Evolutionary conservation across 768 basidiomycete species (phyloP).

Genomic region (Mycena crocata): DNA sequence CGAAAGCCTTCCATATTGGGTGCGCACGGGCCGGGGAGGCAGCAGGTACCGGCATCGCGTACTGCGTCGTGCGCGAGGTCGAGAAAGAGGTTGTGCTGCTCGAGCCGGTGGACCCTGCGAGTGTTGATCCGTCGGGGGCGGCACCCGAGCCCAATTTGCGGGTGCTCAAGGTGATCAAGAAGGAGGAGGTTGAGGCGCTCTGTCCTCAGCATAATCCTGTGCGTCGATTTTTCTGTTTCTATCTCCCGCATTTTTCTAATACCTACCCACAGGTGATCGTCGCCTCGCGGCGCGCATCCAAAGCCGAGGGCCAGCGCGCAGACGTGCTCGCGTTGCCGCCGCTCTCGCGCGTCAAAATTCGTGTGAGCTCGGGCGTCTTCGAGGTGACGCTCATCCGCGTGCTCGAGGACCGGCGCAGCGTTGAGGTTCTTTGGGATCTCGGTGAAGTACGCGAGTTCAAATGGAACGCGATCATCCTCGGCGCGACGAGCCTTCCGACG

Average conservation of each 20-base stretch:
- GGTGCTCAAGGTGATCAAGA: constrained; percentile 77
- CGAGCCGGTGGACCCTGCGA: constrained; percentile 46
- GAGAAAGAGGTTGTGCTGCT: constrained; percentile 85
- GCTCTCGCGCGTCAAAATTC: constrained; percentile 86
- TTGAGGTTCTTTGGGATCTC: constrained; percentile 87
- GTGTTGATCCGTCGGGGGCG: constrained; percentile 17
- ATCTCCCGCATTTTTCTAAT: constrained; percentile 1
- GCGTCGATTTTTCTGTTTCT: no score
- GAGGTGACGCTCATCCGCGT: constrained; percentile 85
- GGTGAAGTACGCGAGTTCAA: constrained; percentile 82
- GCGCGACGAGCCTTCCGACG: constrained; percentile 38
- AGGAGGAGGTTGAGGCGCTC: constrained; percentile 78
- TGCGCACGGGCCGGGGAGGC: constrained; percentile 77
- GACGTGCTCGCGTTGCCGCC: constrained; percentile 77
- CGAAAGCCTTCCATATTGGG: constrained; percentile 92
- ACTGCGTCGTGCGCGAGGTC: constrained; percentile 71
- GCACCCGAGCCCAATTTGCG: constrained; percentile 31
- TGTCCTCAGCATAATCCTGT: constrained; percentile 95
- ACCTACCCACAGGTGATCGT: constrained; percentile 67
- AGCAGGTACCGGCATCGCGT: constrained; percentile 69
- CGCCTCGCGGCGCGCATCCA: constrained; percentile 79
- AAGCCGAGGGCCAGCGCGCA: constrained; percentile 76
- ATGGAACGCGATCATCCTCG: constrained; percentile 85
- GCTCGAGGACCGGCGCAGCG: constrained; percentile 73
- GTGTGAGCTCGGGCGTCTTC: constrained; percentile 85